These are phyloP conservation scores for Candida berthetii DNA, from an alignment of 805 yeast species.

Conservation along the genomic window DNA sequence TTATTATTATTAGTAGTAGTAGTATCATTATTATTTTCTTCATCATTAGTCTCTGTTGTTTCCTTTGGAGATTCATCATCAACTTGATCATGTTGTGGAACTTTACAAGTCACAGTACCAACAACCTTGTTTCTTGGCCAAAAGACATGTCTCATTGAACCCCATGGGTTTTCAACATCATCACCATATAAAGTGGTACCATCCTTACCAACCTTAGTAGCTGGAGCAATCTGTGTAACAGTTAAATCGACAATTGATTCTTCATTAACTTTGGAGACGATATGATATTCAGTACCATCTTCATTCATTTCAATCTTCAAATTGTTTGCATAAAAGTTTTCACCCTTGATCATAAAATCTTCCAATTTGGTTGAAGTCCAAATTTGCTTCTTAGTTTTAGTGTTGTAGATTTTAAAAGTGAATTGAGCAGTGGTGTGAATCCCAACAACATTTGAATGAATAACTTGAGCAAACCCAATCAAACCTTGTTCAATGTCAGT, in stretches of 20 bases:
- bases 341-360: constrained; percentile 65
- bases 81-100: constrained; percentile 15
- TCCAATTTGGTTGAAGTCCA: constrained; percentile 94
- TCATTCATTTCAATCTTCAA: constrained; percentile 56
- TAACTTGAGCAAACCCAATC: constrained; percentile 88
- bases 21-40: no score
- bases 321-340: constrained; percentile 75
- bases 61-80: not conserved
- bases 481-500: constrained; percentile 53
- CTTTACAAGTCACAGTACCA: constrained; percentile 53
- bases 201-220: constrained; percentile 85
- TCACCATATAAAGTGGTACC: constrained; percentile 88
- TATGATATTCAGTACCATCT: constrained; percentile 45
- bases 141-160: constrained; percentile 90
- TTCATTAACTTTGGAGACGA: constrained; percentile 58
- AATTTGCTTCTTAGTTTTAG: constrained; percentile 35
- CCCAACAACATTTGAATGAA: constrained; percentile 89
- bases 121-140: constrained; percentile 84
- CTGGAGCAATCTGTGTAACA: constrained; percentile 59
- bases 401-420: constrained; percentile 75
- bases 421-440: constrained; percentile 88
- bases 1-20: no score
- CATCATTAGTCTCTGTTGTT: constrained; percentile 10
- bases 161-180: constrained; percentile 86
- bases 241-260: constrained; percentile 67